These are phyloP conservation scores for Aaosphaeria pasadenensis DNA, from an alignment of 2,329 filamentous ascomycete species.

Conservation along the genomic window DNA sequence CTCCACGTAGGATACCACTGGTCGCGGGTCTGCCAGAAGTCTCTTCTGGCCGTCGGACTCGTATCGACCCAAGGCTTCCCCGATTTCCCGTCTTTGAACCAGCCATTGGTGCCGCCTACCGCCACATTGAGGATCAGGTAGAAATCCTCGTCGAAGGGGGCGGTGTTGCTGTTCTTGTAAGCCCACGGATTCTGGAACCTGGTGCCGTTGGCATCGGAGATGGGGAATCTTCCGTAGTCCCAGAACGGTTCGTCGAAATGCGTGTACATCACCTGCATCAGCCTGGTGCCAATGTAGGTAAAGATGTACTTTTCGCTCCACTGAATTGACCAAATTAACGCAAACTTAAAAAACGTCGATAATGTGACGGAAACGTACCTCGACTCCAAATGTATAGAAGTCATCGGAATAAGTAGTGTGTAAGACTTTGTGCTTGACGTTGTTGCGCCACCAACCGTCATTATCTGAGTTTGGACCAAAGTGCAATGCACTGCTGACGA, in stretches of 20 bases:
- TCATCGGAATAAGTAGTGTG: conserved; percentile 69
- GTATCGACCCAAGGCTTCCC: conserved; percentile 78
- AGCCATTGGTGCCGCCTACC: conserved; percentile 76
- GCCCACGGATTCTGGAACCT: conserved; percentile 63
- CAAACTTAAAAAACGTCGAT: not conserved
- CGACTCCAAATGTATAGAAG: conserved; percentile 76
- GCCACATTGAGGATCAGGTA: conserved; percentile 75
- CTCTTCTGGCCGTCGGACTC: conserved; percentile 63
- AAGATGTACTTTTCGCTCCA: conserved; percentile 89
- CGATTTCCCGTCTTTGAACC: conserved; percentile 71
- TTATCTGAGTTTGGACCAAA: conserved; percentile 72
- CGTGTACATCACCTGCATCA: conserved; percentile 77
- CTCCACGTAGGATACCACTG: conserved; percentile 72
- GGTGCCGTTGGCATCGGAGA: conserved; percentile 63
- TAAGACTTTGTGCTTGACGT: conserved; percentile 70
- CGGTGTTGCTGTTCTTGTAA: conserved; percentile 57
- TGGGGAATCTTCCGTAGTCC: conserved; percentile 66
- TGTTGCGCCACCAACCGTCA: conserved; percentile 81
- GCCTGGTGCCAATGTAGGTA: conserved; percentile 77
- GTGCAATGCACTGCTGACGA: conserved; percentile 74
- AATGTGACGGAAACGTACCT: conserved; percentile 38
- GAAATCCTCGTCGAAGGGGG: conserved; percentile 74
- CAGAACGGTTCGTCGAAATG: conserved; percentile 68
- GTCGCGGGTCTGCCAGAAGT: conserved; percentile 71
- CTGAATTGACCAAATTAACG: conserved; percentile 9